A percentile compares a stretch with the other conserved stretches of the same genome.
These are phyloP conservation scores for Cutaneotrichosporon daszewskae DNA, from an alignment of 1,284 basidiomycete genomes.

Conservation along the genomic window DNA sequence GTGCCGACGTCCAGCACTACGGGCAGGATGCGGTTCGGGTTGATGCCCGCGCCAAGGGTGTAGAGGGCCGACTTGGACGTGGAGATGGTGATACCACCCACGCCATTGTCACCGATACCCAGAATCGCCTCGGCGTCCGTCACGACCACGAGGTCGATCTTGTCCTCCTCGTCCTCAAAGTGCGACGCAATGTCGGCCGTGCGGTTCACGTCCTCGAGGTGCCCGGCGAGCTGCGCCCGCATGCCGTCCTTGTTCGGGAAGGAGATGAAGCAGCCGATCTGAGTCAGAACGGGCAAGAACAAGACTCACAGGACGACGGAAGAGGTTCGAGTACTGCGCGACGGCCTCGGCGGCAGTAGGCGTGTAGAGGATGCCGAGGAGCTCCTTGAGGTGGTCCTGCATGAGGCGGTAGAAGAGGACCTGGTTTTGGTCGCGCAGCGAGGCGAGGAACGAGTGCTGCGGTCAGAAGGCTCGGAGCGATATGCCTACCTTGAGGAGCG, in stretches of 20 bases:
- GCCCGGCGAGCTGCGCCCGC: constrained; percentile 51
- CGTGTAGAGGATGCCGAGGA: constrained; percentile 56
- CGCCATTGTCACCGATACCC: constrained; percentile 56
- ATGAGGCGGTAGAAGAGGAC: constrained; percentile 70
- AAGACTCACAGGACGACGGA: constrained; percentile 56
- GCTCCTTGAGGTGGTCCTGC: constrained; percentile 62
- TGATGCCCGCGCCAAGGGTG: constrained; percentile 71
- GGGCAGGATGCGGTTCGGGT: constrained; percentile 60
- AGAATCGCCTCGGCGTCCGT: constrained; percentile 78
- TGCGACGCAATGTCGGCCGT: constrained; percentile 65
- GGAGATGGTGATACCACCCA: constrained; percentile 58
- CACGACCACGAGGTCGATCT: constrained; percentile 63
- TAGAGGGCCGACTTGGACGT: constrained; percentile 83
- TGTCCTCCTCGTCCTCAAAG: constrained; percentile 56
- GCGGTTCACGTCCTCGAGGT: constrained; percentile 45
- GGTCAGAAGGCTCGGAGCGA: background rate
- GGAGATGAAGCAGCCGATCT: constrained; percentile 29
- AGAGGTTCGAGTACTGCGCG: constrained; percentile 73
- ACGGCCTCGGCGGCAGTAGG: constrained; percentile 52
- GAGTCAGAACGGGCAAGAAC: constrained; percentile 7
- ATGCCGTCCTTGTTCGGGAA: constrained; percentile 62
- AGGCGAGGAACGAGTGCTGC: constrained; percentile 9
- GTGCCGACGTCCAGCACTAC: constrained; percentile 74
- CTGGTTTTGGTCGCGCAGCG: constrained; percentile 52
- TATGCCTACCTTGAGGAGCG: constrained; percentile 38